Base-by-base conservation (phyloP, 345 rosid species). In the Erysimum cheiranthoides region DNA sequence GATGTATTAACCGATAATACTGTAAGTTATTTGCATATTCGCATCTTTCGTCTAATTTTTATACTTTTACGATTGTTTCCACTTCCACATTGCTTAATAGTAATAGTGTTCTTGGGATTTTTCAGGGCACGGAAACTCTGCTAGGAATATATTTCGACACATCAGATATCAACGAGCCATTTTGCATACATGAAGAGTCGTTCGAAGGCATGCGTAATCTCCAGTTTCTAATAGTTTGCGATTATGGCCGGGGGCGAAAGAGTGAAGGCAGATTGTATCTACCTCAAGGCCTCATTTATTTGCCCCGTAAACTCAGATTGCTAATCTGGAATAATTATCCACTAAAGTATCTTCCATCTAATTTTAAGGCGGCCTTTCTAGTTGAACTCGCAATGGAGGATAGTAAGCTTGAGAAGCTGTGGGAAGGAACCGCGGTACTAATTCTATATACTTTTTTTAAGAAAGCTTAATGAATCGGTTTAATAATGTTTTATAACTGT, bases 391-490 rank as follows among this genome's bases (percentile, higher is more conserved):
- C 3, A 1, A 14, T 72, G 51, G 2, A 3, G 6, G 0, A 32
- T 1, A 73, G 78, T 25, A 56, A 53, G 13, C 71, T 74, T 32
- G 59, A 56, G 45, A 74, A 16, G 50, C 0, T 66, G 14, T 66
- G 78, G 78, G 58, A 66, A n/a, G 78, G 72, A 30, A 30, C 11
- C n/a, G 43, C 21, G 73, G 73, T 56, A 40, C 17, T 10, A 10
- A 43, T 45, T 28, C 18, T 31, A 5, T 31, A 31, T 31, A 32
- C 34, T 32, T 32, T 5, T 32, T 32, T 4, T 3, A 31, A 31
- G 6, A 5, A n/a, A n/a, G n/a, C n/a, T n/a, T 8, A 38, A 38
- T 38, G 3, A 21, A 10, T 52, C 40, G 32, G 25, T n/a, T 14
- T 50, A 2, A n/a, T 8, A 56, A 14, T 30, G 36, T 56, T 47